These are phyloP conservation scores for Pseudonitzschia pungens DNA, from an alignment of 108 stramenopile genomes.

Conservation along the genomic window DNA sequence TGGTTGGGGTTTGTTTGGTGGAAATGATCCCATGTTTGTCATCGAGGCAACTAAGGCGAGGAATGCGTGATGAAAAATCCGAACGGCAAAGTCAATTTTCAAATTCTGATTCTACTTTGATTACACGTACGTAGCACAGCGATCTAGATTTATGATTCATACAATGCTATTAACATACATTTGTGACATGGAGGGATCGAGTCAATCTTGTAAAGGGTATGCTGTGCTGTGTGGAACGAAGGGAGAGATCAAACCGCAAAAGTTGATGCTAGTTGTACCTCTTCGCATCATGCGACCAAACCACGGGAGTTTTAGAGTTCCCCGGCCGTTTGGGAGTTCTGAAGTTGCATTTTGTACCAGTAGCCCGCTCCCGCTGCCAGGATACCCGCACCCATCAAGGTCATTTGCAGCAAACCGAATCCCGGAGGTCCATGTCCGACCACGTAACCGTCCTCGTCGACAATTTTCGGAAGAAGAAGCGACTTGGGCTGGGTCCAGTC, in stretches of 20 bases:
- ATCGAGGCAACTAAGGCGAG: conserved; percentile 53
- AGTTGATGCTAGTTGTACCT: too few species aligned
- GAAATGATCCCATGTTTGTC: conserved; percentile 84
- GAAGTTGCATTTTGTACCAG: neutral
- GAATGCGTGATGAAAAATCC: neutral
- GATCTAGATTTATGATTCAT: too few species aligned
- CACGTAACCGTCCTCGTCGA: neutral
- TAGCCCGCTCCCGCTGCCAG: neutral
- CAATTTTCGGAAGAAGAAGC: neutral
- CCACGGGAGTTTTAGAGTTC: too few species aligned
- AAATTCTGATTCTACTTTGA: too few species aligned
- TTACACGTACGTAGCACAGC: too few species aligned
- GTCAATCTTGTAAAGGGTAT: too few species aligned
- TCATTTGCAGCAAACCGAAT: conserved; percentile 3
- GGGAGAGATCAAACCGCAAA: too few species aligned
- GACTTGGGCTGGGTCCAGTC: neutral
- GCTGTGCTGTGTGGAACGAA: too few species aligned
- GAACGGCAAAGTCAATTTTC: neutral
- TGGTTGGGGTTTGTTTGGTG: conserved; percentile 19
- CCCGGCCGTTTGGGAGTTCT: too few species aligned
- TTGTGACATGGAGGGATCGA: too few species aligned
- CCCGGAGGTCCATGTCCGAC: neutral
- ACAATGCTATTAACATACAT: too few species aligned
- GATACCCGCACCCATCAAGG: neutral
- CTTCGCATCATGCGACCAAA: too few species aligned